Evolutionary conservation across 192 early-diverging fungal genomes (phyloP).

Genomic region (Coemansia sp.): DNA sequence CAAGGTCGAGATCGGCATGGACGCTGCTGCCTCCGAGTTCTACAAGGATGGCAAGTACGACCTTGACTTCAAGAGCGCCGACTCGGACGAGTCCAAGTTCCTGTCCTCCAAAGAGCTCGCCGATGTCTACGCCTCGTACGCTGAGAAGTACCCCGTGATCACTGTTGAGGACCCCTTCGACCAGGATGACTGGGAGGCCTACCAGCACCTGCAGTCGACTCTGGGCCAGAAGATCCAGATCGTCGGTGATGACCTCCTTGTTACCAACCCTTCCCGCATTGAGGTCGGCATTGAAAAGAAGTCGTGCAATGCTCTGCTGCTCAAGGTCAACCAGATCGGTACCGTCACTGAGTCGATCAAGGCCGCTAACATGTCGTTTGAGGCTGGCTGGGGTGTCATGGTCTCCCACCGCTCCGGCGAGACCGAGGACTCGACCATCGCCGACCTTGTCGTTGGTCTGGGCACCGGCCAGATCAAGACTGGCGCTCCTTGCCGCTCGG

Average conservation of each 20-base stretch:
- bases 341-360: conserved; percentile 94
- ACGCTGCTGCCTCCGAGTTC: conserved; percentile 97
- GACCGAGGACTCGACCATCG: conserved; percentile 96
- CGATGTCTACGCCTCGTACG: conserved; percentile 80
- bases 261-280: conserved; percentile 97
- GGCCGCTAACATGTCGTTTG: conserved; percentile 70
- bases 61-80: conserved; percentile 94
- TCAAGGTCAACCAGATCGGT: conserved; percentile 99
- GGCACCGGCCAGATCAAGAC: conserved; percentile 98
- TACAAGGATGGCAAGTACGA: conserved; percentile 97
- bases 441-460: conserved; percentile 95
- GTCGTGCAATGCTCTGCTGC: conserved; percentile 89
- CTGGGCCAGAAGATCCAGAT: conserved; percentile 76
- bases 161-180: conserved; percentile 99
- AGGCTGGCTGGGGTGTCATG: conserved; percentile 98
- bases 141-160: conserved; percentile 84
- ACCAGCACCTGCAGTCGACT: conserved; percentile 69
- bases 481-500: conserved; percentile 96
- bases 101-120: conserved; percentile 77
- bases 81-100: conserved; percentile 72
- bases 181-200: conserved; percentile 97
- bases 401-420: conserved; percentile 98
- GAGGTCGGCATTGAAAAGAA: conserved; percentile 87
- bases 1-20: conserved; percentile 97
- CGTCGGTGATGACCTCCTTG: conserved; percentile 96